Base-by-base conservation (phyloP, 345 rosid species). In the Arabis alpina region DNA sequence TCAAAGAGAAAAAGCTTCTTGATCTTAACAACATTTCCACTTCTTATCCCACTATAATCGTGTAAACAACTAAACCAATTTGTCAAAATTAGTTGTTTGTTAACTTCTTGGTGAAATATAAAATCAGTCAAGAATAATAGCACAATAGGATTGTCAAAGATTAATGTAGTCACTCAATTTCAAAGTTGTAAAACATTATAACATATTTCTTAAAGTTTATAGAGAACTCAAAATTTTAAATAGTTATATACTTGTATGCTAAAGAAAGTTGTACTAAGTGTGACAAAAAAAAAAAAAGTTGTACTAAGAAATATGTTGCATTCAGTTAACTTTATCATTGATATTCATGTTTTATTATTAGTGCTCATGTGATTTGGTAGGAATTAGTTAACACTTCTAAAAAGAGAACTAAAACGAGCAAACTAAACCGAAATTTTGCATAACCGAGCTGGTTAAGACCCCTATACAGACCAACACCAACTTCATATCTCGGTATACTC, bases 1-100 rank as follows among this genome's bases (percentile, higher is more conserved):
- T 83, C 75, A 89, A 79, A 72, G 96, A 87, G 62, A 84, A 70
- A 87, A 93, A 84, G 76, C 88, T 90, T 68, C 88, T 71, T 71
- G 66, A 66, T 59, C 73, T 10, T 60, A 52, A 66, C 73, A 74
- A 52, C 69, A 75, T 68, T 61, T 45, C 70, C 6, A 58, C 81
- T 50, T 72, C 86, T 74, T 79, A 68, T 64, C 77, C 69, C 11
- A 75, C 87, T 56, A 87, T 93, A 60, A 82, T 81, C 68, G 97
- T 90, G 13, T 74, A 74, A 74, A 51, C 61, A 51, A 16, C 77
- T 30, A 19, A 6, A 49, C 47, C 56, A 30, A 40, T 8, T 40
- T 52, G 34, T 37, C 64, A 15, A 50, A 50, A 61, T 37, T 53
- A 49, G 57, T 59, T 43, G 73, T 36, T 37, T 32, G 54, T 32